Conservation (phyloP, 352 stramenopile genomes). For the Phytopythium montanum region DNA sequence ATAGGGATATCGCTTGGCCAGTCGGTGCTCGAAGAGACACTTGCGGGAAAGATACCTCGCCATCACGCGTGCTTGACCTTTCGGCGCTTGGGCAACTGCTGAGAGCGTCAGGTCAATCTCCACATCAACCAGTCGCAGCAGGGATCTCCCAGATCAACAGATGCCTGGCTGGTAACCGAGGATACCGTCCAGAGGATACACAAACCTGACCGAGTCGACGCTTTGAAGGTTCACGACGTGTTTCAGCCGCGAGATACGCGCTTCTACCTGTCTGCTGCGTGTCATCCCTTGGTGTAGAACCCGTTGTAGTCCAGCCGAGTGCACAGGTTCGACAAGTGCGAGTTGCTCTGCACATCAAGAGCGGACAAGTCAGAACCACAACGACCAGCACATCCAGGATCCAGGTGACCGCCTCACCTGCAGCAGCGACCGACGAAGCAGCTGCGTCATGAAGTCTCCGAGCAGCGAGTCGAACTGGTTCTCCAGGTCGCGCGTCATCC, state of each 20-base stretch:
- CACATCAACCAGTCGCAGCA: background rate
- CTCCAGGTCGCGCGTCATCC: conserved; percentile 76
- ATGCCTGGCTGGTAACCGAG: background rate
- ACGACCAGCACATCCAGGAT: background rate
- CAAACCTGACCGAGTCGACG: background rate
- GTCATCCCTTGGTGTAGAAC: conserved; percentile 52
- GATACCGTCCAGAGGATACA: background rate
- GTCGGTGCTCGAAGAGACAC: background rate
- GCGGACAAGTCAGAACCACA: background rate
- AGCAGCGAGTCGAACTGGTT: conserved; percentile 87
- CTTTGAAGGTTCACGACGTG: background rate
- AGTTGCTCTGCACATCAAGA: conserved; percentile 40
- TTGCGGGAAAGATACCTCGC: background rate
- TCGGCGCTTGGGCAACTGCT: background rate
- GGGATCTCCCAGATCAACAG: background rate
- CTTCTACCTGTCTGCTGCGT: background rate
- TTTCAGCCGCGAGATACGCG: too few relatives aligned
- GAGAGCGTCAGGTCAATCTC: background rate
- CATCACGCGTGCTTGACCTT: conserved; percentile 1
- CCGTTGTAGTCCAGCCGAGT: conserved; percentile 65
- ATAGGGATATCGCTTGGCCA: too few relatives aligned
- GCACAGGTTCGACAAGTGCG: conserved; percentile 60
- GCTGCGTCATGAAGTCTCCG: conserved; percentile 86
- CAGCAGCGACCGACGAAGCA: conserved; percentile 74
- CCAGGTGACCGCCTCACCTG: conserved; percentile 42